Percentiles rank a stretch among this genome's conserved stretches.
These are phyloP conservation scores for Trichothecium sympodiale DNA, from an alignment of 2,329 filamentous ascomycete genomes.

Conservation along the genomic window DNA sequence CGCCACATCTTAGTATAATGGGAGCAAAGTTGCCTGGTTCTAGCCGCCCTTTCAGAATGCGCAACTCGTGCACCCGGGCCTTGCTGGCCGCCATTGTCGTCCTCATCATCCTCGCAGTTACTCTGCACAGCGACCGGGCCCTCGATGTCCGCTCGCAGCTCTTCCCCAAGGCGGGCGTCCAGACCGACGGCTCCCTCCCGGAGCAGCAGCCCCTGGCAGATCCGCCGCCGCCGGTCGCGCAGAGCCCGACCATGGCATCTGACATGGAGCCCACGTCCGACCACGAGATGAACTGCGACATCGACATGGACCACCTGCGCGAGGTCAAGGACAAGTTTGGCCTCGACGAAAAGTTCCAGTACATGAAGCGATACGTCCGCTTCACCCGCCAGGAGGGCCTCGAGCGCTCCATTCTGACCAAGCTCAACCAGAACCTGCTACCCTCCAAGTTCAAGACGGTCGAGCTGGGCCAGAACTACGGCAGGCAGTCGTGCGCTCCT, in stretches of 20 bases:
- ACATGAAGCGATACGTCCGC: constrained; percentile 43
- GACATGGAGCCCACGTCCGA: constrained; percentile 9
- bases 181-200: constrained; percentile 13
- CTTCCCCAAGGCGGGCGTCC: constrained; percentile 20
- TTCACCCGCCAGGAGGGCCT: constrained; percentile 36
- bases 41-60: constrained; percentile 33
- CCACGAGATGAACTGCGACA: constrained; percentile 35
- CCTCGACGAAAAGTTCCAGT: constrained; percentile 40
- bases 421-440: constrained; percentile 34
- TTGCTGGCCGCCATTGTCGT: constrained; percentile 31
- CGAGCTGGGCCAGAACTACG: constrained; percentile 31
- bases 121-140: constrained; percentile 26
- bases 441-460: constrained; percentile 36
- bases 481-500: constrained; percentile 30
- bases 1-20: constrained; percentile 14
- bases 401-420: constrained; percentile 38
- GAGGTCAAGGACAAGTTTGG: constrained; percentile 33
- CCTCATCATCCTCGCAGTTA: constrained; percentile 28
- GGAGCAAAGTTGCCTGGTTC: constrained; percentile 26
- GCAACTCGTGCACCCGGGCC: constrained; percentile 34
- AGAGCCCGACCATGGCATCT: constrained; percentile 6
- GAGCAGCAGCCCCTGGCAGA: constrained; percentile 19
- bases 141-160: constrained; percentile 29
- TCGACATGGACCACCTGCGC: constrained; percentile 34
- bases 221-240: constrained; percentile 5